Evolutionary conservation across 331 rosid species (phyloP).

Genomic region (Quercus lobata): DNA sequence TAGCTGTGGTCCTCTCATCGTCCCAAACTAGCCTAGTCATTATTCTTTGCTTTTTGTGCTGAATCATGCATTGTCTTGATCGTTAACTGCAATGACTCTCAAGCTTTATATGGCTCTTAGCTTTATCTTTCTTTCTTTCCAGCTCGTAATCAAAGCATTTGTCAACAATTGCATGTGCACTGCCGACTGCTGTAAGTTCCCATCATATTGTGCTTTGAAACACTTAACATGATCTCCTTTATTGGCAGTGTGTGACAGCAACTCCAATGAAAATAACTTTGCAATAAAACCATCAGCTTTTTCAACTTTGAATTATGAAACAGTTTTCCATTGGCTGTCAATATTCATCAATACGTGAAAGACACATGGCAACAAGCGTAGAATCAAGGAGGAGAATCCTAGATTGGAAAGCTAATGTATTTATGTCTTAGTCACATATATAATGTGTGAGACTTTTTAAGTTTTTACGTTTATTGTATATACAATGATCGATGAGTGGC

Average conservation of each 20-base stretch:
- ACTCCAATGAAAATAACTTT: not conserved
- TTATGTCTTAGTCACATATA: not conserved
- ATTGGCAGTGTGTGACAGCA: not conserved
- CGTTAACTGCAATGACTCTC: not conserved
- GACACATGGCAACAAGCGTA: too few relatives aligned
- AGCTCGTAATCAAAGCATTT: not conserved
- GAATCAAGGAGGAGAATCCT: too few relatives aligned
- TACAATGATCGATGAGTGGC: not conserved
- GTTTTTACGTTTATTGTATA: not conserved
- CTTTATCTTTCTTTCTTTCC: conserved; percentile 10
- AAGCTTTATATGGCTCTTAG: not conserved
- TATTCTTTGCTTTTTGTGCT: not conserved
- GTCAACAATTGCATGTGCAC: not conserved
- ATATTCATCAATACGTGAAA: not conserved
- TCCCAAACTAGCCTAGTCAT: not conserved
- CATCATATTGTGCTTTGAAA: not conserved
- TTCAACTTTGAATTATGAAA: not conserved
- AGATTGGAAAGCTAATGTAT: not conserved
- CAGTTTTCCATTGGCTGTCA: not conserved
- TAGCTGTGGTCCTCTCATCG: conserved; percentile 1
- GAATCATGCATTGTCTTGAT: not conserved
- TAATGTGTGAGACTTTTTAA: not conserved
- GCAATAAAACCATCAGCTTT: not conserved
- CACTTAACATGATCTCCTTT: not conserved
- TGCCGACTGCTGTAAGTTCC: not conserved